Evolutionary conservation across 495 filamentous ascomycete genomes (phyloP), one percentile per base, ranked within the genome.

Genomic region (Penicillium verhagenii): DNA sequence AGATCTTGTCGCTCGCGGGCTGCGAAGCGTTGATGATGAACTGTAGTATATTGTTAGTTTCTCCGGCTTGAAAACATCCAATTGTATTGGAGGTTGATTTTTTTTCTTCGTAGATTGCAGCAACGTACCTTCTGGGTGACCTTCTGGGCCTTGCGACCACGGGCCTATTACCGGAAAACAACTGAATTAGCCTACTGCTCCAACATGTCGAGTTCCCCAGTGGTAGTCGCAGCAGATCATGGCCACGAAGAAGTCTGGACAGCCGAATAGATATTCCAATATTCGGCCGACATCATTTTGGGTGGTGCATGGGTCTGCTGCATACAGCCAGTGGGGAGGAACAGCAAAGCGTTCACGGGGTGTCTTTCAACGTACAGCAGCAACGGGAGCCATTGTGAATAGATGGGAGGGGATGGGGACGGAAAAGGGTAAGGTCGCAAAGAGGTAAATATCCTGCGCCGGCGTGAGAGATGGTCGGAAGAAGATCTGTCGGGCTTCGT

Each of bases 1-100:
- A 98, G 84, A 98, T 98, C 86, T 97, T 97, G 86, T 98, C 95
- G 79, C 84, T 87, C 57, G 91, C 92, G 66, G 94, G 95, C 77
- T 97, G 94, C 59, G 88, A 91, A 71, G 92, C 92, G 79, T 97
- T 96, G 90, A 98, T 97, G 80, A 93, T 84, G 86, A 89, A 98
- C 94, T 96, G 55, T 51, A 51, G 19, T 57, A 16, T 19, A 58
- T 58, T 37, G 24, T 50, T 48, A 52, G 57, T 37, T n/a, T 47
- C n/a, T 28, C 42, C 16, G 50, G 47, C 39, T 21, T 31, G 23
- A 23, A 28, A 44, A 25, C 18, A 46, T 46, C 43, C 6, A 18
- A 28, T 8, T 33, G 46, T 0, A 10, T 25, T 16, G 43, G 9
- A 16, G 0, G 18, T 2, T 40, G 10, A 19, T n/a, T 19, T 21